Evolutionary conservation across 495 filamentous ascomycete species (phyloP).

Genomic region (Penicillium lividum): DNA sequence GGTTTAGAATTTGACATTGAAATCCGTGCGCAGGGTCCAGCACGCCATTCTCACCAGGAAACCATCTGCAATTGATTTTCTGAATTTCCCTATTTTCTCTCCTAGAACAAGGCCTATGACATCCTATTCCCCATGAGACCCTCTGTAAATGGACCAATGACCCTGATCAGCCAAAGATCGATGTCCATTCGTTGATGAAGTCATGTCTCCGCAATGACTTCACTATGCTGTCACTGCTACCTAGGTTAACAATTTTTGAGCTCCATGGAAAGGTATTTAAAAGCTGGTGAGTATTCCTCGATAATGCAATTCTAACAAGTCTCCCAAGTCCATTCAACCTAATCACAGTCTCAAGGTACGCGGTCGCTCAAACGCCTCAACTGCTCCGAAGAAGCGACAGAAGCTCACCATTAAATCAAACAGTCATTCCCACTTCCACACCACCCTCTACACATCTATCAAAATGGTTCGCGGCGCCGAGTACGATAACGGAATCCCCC

Average conservation of each 20-base stretch:
- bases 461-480: slow-evolving; percentile 54
- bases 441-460: slow-evolving; percentile 10
- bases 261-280: slow-evolving; percentile 6
- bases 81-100: neutral
- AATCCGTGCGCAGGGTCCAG: neutral
- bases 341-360: slow-evolving; percentile 1
- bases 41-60: neutral
- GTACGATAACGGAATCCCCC: slow-evolving; percentile 49
- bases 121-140: slow-evolving; percentile 1
- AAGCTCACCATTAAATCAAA: neutral
- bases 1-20: neutral
- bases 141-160: slow-evolving; percentile 7
- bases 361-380: neutral
- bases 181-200: slow-evolving; percentile 28
- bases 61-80: neutral
- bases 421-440: neutral
- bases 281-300: neutral
- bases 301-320: neutral
- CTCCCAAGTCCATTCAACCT: neutral
- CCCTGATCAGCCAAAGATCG: slow-evolving; percentile 5
- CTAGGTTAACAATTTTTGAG: neutral
- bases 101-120: neutral
- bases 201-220: slow-evolving; percentile 41
- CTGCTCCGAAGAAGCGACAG: neutral
- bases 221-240: slow-evolving; percentile 37